These are phyloP conservation scores for Benincasa hispida DNA, from an alignment of 306 rosid genomes.

Conservation along the genomic window DNA sequence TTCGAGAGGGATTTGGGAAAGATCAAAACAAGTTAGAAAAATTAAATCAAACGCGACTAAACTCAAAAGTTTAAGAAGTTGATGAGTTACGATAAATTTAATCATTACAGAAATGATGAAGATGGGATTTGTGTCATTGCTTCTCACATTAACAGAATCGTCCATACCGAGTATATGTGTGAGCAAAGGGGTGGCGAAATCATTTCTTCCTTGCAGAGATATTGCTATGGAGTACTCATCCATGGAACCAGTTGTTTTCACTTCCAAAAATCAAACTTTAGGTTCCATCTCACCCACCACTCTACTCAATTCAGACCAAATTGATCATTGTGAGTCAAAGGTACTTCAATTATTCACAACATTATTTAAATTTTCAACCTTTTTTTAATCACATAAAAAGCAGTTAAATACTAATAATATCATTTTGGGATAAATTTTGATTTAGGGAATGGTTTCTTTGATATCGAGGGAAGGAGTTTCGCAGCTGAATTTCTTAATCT, in stretches of 20 bases:
- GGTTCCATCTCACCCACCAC: conserved; percentile 2
- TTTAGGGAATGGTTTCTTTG: conserved; percentile 47
- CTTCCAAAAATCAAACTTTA: conserved; percentile 7
- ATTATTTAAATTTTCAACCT: background rate
- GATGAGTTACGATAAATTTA: no score
- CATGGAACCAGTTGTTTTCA: conserved; percentile 1
- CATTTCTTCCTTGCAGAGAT: conserved; percentile 40
- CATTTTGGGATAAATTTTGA: background rate
- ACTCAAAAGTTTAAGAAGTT: background rate
- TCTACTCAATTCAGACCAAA: background rate
- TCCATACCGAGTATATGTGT: conserved; percentile 56
- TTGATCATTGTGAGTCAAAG: conserved; percentile 33
- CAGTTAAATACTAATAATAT: background rate
- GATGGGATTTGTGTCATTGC: conserved; percentile 44
- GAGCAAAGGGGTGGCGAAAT: conserved; percentile 16
- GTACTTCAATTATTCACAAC: conserved; percentile 9
- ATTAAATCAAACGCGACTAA: no score
- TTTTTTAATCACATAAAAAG: background rate
- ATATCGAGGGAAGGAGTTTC: conserved; percentile 38
- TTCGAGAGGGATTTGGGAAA: conserved; percentile 34
- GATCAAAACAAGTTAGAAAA: conserved; percentile 34
- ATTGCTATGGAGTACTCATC: background rate
- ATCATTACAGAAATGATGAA: conserved; percentile 36
- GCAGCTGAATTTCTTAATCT: conserved; percentile 46
- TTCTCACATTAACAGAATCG: conserved; percentile 33